Percentiles rank a stretch among this genome's conserved stretches.
These are phyloP conservation scores for Sporormia fimetaria DNA, from an alignment of 495 filamentous ascomycete genomes.

Conservation along the genomic window DNA sequence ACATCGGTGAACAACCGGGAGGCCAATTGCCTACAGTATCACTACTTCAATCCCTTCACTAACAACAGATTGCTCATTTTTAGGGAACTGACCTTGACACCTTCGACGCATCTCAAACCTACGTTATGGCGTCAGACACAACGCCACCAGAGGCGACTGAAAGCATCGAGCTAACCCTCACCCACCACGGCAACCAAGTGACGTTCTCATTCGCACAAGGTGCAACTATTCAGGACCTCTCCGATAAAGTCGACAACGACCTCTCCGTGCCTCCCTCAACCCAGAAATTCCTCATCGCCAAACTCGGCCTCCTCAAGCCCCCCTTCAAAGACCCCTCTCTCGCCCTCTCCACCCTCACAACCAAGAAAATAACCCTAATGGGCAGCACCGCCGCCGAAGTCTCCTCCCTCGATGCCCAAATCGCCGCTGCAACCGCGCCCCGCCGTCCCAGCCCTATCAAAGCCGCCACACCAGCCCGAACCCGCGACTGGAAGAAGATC, in stretches of 20 bases:
- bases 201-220: constrained; percentile 35
- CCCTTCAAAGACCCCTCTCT: constrained; percentile 47
- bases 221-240: constrained; percentile 53
- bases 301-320: constrained; percentile 54
- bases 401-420: constrained; percentile 37
- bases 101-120: no score
- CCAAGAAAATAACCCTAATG: constrained; percentile 52
- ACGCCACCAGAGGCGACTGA: constrained; percentile 4
- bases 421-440: constrained; percentile 32
- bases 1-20: no score
- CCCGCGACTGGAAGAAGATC: constrained; percentile 36
- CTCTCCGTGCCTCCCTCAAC: constrained; percentile 55
- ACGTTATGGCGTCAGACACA: constrained; percentile 3
- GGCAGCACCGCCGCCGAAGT: constrained; percentile 47
- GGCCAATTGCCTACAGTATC: no score
- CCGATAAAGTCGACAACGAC: constrained; percentile 38
- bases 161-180: constrained; percentile 36
- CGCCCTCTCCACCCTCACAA: constrained; percentile 40
- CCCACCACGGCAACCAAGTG: constrained; percentile 45
- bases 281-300: constrained; percentile 67
- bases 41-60: no score
- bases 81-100: no score
- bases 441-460: constrained; percentile 35
- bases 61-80: no score
- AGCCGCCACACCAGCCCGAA: constrained; percentile 28